Conservation (phyloP, 2,329 filamentous ascomycete species). For the Fusarium brachygibbosum region DNA sequence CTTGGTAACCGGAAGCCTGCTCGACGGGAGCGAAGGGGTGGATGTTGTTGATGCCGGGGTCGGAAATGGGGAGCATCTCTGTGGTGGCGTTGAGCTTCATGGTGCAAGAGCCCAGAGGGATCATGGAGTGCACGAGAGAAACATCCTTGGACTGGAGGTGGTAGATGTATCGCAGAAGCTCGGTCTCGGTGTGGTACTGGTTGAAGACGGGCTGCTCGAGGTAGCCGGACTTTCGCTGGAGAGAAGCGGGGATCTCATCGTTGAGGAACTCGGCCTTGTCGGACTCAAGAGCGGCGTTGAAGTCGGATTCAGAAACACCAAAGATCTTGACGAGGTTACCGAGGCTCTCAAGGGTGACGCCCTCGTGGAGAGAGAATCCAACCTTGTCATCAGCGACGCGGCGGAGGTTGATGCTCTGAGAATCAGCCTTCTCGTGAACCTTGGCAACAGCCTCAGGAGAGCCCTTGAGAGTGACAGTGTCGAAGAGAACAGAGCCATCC, state of each 20-base stretch:
- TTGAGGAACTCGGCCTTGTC: conserved; percentile 54
- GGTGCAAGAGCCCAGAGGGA: conserved; percentile 94
- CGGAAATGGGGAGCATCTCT: conserved; percentile 84
- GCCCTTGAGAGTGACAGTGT: conserved; percentile 80
- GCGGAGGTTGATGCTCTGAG: conserved; percentile 48
- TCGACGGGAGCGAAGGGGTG: conserved; percentile 83
- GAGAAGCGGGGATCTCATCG: conserved; percentile 64
- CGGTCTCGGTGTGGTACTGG: conserved; percentile 93
- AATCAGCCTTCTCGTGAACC: conserved; percentile 42
- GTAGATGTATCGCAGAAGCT: conserved; percentile 92
- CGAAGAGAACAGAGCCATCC: conserved; percentile 75
- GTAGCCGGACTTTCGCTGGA: conserved; percentile 80
- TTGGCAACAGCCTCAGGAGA: conserved; percentile 45
- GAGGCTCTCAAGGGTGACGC: conserved; percentile 44
- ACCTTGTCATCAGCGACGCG: conserved; percentile 51
- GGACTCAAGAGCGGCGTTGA: conserved; percentile 46
- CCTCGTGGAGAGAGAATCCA: conserved; percentile 52
- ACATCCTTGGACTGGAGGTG: conserved; percentile 95
- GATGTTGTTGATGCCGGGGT: conserved; percentile 66
- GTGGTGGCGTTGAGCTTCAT: conserved; percentile 98
- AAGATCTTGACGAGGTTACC: conserved; percentile 44
- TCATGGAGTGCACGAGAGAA: conserved; percentile 96
- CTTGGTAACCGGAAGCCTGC: conserved; percentile 76
- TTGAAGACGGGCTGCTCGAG: conserved; percentile 95
- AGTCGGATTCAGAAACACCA: conserved; percentile 46